Base-by-base conservation (phyloP, 768 basidiomycete species). In the Holtermanniella nyarrowii region DNA sequence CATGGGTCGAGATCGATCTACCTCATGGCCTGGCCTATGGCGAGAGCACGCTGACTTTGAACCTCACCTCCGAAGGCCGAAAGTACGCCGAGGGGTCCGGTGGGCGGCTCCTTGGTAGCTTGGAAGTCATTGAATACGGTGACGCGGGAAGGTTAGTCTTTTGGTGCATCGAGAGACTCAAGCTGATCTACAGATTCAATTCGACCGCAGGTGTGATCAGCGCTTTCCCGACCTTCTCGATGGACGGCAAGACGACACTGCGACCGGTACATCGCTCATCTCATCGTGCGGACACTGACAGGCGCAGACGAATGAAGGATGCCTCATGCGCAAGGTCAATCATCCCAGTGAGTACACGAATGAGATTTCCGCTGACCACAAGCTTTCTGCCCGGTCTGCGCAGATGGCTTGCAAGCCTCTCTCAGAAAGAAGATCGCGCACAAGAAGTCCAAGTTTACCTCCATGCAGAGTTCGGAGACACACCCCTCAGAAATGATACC, bases 61-160 rank as follows among this genome's bases (percentile, higher is more conserved):
- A 39, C n/a, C 42, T 69, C 42, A 66, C 59, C 2, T 24, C 59
- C 4, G 43, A 53, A 18, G 67, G 62, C 0, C 39, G 42, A 48
- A 21, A 50, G 11, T 60, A 51, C n/a, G 26, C 42, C 16, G 64
- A 52, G 23, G 61, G 61, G 4, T 53, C 62, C 42, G 67, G 67
- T 10, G 67, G 67, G 22, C 66, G 65, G 59, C 67, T 70, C 66
- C 50, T 70, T 16, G 61, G 62, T 4, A 63, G 61, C 46, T 21
- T 70, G 5, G 66, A 70, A 43, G 50, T 70, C 4, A 60, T 68
- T 11, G 64, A 70, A 42, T 70, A 70, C 49, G 68, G 68, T 13
- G 44, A 31, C 3, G 39, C 44, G 2, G 61, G 55, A 10, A 50
- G 54, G 67, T 66, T 44, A 24, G 63, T 60, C n/a, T 11, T 24